Evolutionary conservation across 257 asterid genomes (phyloP).

Genomic region (Leonotis leonurus): DNA sequence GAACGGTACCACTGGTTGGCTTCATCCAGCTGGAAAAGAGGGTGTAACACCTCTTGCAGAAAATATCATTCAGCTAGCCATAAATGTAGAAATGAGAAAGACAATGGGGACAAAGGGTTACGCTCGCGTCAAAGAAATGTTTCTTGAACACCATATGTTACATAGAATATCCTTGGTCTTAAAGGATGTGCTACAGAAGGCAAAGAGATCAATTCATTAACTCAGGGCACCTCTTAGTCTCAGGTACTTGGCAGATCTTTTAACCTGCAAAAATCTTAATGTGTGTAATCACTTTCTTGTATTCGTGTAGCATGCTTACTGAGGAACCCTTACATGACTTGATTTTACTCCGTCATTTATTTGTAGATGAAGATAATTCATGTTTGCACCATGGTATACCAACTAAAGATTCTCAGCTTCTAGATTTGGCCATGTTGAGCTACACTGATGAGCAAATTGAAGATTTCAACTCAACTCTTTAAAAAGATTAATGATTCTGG

Average conservation of each 20-base stretch:
- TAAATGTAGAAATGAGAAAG: slow-evolving; percentile 47
- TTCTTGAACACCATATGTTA: slow-evolving; percentile 83
- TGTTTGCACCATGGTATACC: no score
- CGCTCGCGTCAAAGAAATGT: slow-evolving; percentile 54
- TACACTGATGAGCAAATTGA: background rate
- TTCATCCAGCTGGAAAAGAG: slow-evolving; percentile 91
- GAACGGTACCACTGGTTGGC: slow-evolving; percentile 75
- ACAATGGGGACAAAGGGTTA: slow-evolving; percentile 73
- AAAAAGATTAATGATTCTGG: no score
- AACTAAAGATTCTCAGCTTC: background rate
- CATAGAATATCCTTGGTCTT: slow-evolving; percentile 61
- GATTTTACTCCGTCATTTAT: background rate
- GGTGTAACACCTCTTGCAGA: slow-evolving; percentile 73
- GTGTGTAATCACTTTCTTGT: background rate
- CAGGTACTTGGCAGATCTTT: slow-evolving; percentile 7
- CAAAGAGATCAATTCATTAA: slow-evolving; percentile 19
- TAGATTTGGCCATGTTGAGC: background rate
- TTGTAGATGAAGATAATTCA: background rate
- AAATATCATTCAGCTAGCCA: slow-evolving; percentile 61
- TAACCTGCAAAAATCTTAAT: background rate
- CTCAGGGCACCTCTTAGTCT: background rate
- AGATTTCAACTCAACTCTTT: background rate
- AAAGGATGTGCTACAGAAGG: slow-evolving; percentile 45
- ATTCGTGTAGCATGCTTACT: no score
- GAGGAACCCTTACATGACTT: background rate